These are phyloP conservation scores for Nannizzia gypsea DNA, from an alignment of 2,329 filamentous ascomycete genomes.

Conservation along the genomic window DNA sequence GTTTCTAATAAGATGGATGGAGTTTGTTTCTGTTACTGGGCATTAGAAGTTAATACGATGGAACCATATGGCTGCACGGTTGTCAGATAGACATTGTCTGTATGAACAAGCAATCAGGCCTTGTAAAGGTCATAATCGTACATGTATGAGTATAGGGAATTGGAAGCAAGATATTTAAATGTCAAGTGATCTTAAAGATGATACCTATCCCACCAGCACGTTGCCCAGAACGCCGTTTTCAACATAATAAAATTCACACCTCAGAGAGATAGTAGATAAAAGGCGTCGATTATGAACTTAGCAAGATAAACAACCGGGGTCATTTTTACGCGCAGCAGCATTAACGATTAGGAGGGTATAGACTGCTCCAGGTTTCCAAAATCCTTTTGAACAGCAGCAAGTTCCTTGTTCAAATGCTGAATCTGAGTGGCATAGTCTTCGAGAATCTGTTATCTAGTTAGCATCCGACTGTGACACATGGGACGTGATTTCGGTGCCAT, in stretches of 20 bases:
- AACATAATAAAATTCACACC: not conserved
- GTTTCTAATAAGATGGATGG: not conserved
- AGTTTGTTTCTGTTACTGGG: not conserved
- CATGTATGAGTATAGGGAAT: conserved; percentile 5
- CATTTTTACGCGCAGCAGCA: not conserved
- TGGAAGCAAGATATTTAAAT: not conserved
- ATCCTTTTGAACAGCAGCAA: conserved; percentile 48
- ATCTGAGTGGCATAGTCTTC: conserved; percentile 41
- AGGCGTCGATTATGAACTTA: not conserved
- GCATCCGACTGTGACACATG: conserved; percentile 9
- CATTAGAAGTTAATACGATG: not conserved
- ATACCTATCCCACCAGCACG: not conserved
- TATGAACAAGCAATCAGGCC: not conserved
- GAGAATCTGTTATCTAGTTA: conserved; percentile 31
- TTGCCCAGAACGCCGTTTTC: not conserved
- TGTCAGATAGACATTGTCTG: not conserved
- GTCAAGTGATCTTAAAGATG: not conserved
- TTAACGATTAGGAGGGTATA: conserved; percentile 4
- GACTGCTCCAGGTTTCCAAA: conserved; percentile 44
- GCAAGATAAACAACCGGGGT: not conserved
- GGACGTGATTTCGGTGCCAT: conserved; percentile 14
- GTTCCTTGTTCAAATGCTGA: conserved; percentile 49
- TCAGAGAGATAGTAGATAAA: not conserved
- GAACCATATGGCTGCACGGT: not conserved
- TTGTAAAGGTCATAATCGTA: not conserved